phyloP scores from a whole-genome alignment of 2,329 filamentous ascomycete genomes.

The Westerdykella sp. region DNA sequence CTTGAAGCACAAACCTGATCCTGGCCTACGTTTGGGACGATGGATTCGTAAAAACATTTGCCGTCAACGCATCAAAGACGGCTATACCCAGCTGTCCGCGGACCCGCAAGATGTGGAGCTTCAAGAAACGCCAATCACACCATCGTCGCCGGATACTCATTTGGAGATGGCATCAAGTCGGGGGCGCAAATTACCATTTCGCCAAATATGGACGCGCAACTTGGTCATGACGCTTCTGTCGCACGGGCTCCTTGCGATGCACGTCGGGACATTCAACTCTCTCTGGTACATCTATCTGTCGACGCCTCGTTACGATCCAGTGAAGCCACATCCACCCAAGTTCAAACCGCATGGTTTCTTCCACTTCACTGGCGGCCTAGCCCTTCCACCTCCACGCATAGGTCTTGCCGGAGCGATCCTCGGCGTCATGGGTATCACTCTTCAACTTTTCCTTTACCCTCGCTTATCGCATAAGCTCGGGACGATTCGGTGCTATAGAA shows the following conservation, averaged over 20 bases:
- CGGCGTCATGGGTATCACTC: slow-evolving; percentile 42
- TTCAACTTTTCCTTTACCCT: slow-evolving; percentile 45
- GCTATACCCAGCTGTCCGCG: slow-evolving; percentile 27
- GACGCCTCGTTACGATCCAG: slow-evolving; percentile 38
- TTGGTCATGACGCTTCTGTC: slow-evolving; percentile 40
- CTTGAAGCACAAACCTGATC: slow-evolving; percentile 37
- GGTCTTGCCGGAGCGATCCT: slow-evolving; percentile 45
- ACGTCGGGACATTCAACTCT: slow-evolving; percentile 46
- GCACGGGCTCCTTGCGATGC: slow-evolving; percentile 43
- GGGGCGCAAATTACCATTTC: slow-evolving; percentile 38
- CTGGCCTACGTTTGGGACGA: slow-evolving; percentile 35
- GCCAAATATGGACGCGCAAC: slow-evolving; percentile 44
- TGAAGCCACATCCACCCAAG: slow-evolving; percentile 26
- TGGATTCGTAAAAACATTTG: slow-evolving; percentile 35
- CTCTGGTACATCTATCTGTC: slow-evolving; percentile 48
- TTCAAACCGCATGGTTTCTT: slow-evolving; percentile 37
- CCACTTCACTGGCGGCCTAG: slow-evolving; percentile 46
- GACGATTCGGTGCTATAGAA: slow-evolving; percentile 37
- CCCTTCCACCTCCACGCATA: slow-evolving; percentile 43
- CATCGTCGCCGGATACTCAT: slow-evolving; percentile 3
- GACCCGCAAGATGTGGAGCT: slow-evolving; percentile 19
- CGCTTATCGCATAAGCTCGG: slow-evolving; percentile 38
- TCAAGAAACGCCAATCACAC: slow-evolving; percentile 24
- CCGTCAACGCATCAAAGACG: slow-evolving; percentile 19
- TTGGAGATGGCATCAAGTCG: no score